Conservation (phyloP, 129 eudicot genomes). For the Deinandra increscens region DNA sequence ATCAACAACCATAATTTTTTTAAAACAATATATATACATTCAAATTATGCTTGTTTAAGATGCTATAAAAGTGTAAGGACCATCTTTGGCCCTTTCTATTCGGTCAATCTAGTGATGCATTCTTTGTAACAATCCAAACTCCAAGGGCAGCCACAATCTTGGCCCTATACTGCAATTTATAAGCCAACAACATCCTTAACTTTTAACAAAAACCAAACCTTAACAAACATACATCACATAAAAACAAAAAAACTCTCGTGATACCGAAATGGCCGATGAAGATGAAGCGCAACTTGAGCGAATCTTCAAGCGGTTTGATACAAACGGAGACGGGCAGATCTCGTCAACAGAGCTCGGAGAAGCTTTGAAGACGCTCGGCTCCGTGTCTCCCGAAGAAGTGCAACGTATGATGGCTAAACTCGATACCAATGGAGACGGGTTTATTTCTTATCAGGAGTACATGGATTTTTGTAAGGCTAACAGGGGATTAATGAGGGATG, state of each 20-base stretch:
- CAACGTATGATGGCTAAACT: constrained; percentile 72
- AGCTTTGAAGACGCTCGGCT: constrained; percentile 68
- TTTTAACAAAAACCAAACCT: constrained; percentile 5
- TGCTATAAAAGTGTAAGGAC: constrained; percentile 12
- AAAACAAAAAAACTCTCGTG: not conserved
- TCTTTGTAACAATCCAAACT: constrained; percentile 29
- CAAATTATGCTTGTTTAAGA: not conserved
- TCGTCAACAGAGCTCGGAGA: constrained; percentile 88
- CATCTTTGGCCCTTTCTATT: constrained; percentile 21
- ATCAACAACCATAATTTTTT: no score
- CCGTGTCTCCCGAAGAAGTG: constrained; percentile 61
- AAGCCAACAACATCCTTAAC: constrained; percentile 16
- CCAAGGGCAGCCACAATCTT: constrained; percentile 38
- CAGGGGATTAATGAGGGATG: constrained; percentile 73
- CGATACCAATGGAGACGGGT: constrained; percentile 79
- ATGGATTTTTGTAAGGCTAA: constrained; percentile 63
- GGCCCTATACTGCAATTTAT: constrained; percentile 16
- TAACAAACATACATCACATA: not conserved
- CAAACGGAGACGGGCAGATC: constrained; percentile 79
- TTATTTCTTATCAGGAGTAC: constrained; percentile 75
- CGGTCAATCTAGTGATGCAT: constrained; percentile 28
- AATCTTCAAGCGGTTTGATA: constrained; percentile 80
- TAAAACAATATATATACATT: no score
- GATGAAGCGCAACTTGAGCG: constrained; percentile 63
- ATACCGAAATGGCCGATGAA: constrained; percentile 52